These are phyloP conservation scores for Ramaria rubella DNA, from an alignment of 768 basidiomycete genomes.

Conservation along the genomic window DNA sequence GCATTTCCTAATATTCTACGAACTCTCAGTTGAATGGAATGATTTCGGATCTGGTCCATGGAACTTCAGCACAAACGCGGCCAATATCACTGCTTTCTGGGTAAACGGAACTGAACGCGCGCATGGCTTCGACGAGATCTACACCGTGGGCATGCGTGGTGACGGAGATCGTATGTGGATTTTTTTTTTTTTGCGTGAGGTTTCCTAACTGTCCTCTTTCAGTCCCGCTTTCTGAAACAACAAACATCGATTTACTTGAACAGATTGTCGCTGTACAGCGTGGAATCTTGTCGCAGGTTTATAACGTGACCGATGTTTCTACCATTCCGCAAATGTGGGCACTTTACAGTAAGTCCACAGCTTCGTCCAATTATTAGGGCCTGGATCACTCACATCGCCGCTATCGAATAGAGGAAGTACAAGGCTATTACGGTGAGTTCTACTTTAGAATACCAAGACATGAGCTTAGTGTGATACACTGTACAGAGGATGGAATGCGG, in stretches of 20 bases:
- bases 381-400: not conserved
- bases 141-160: constrained; percentile 67
- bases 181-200: constrained; percentile 30
- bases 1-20: not conserved
- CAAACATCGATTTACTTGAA: constrained; percentile 46
- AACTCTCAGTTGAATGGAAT: constrained; percentile 52
- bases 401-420: constrained; percentile 45
- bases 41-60: constrained; percentile 51
- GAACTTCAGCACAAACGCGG: constrained; percentile 53
- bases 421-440: constrained; percentile 43
- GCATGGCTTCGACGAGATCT: constrained; percentile 53
- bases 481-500: constrained; percentile 44
- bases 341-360: constrained; percentile 37
- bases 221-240: constrained; percentile 49
- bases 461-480: no score
- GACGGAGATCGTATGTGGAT: constrained; percentile 28
- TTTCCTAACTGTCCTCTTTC: no score
- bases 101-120: constrained; percentile 51
- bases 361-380: not conserved
- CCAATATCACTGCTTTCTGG: constrained; percentile 57
- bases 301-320: constrained; percentile 32
- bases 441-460: constrained; percentile 3
- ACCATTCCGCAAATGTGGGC: constrained; percentile 62
- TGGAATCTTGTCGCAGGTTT: constrained; percentile 48
- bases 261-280: constrained; percentile 56